Percentiles rank a stretch among this genome's conserved stretches.
phyloP scores from a whole-genome alignment of 192 early-diverging fungal genomes.

The Cladochytrium replicatum region DNA sequence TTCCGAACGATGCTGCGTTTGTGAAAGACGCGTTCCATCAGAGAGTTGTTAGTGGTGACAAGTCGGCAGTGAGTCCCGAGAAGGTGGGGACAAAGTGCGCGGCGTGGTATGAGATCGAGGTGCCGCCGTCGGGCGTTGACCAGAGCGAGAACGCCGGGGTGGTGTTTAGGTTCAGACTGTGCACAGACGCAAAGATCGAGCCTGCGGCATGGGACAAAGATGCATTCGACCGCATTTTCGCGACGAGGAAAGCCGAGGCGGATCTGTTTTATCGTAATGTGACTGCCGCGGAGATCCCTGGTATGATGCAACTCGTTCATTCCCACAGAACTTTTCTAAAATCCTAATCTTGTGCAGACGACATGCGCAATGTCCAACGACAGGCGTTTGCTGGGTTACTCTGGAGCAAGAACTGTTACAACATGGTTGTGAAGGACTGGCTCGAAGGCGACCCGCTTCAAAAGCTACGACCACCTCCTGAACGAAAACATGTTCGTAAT shows the following conservation, averaged over 20 bases:
- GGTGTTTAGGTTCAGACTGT: no score
- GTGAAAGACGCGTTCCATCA: conserved; percentile 40
- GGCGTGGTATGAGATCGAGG: conserved; percentile 27
- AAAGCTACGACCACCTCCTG: conserved; percentile 13
- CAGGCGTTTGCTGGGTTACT: conserved; percentile 27
- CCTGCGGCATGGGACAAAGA: background rate
- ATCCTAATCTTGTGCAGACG: conserved; percentile 1
- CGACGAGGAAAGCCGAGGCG: conserved; percentile 12
- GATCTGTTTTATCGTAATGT: conserved; percentile 18
- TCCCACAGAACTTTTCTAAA: background rate
- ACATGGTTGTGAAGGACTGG: conserved; percentile 20
- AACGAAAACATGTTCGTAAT: conserved; percentile 17
- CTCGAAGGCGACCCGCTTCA: conserved; percentile 20
- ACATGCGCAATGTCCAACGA: conserved; percentile 17
- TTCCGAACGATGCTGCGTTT: conserved; percentile 22
- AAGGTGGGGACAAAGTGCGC: conserved; percentile 36
- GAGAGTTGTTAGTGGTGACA: conserved; percentile 22
- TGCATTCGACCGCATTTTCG: conserved; percentile 9
- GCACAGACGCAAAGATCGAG: no score
- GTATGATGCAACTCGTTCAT: no score
- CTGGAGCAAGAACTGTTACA: conserved; percentile 26
- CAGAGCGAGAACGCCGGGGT: background rate
- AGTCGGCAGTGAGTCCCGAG: conserved; percentile 22
- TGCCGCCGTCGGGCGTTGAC: conserved; percentile 20
- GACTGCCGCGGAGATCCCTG: background rate